phyloP scores from a whole-genome alignment of 768 basidiomycete genomes.

The Psilocybe subaeruginosa region DNA sequence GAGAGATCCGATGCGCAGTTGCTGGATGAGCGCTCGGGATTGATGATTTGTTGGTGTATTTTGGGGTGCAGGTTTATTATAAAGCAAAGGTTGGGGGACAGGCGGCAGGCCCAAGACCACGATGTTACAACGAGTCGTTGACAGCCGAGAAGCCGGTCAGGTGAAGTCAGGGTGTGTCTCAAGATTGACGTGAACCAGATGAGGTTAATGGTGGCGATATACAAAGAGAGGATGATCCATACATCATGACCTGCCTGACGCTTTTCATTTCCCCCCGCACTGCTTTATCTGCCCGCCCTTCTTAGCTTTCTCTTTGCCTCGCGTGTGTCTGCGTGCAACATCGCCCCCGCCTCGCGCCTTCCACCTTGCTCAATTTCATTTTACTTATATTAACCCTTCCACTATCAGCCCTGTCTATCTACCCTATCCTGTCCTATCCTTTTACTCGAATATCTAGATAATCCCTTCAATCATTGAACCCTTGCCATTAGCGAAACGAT shows the following conservation, averaged over 20 bases:
- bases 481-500: not conserved
- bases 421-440: not conserved
- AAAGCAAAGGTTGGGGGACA: too few species aligned
- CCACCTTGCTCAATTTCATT: not conserved
- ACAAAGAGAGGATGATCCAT: too few species aligned
- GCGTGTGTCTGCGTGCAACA: not conserved
- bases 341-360: conserved; percentile 4
- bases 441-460: too few species aligned
- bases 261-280: not conserved
- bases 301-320: not conserved
- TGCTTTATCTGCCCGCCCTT: not conserved
- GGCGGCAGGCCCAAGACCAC: too few species aligned
- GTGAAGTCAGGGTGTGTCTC: too few species aligned
- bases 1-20: not conserved
- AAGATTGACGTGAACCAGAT: too few species aligned
- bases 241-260: too few species aligned
- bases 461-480: too few species aligned
- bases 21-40: too few species aligned
- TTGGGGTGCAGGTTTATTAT: too few species aligned
- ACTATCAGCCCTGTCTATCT: not conserved
- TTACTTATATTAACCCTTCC: not conserved
- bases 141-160: not conserved
- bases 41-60: too few species aligned
- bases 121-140: not conserved
- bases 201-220: too few species aligned